Evolutionary conservation across 1,139 yeast species (phyloP), one percentile per base, ranked within the genome.

Genomic region (Pichia norvegensis): DNA sequence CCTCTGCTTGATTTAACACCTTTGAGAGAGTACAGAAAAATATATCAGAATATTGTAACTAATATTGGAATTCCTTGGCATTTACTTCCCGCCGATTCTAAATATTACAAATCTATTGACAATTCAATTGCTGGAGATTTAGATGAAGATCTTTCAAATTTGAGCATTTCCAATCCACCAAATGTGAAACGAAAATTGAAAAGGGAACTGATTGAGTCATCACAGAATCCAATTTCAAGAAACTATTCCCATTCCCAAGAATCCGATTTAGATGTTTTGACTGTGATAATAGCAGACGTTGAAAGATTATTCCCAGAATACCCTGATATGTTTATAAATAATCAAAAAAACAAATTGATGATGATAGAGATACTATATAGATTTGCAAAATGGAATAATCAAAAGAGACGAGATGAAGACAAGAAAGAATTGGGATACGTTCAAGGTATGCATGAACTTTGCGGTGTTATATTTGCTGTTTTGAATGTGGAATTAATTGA

Each of bases 401-500:
- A 46, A 9, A 66, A 73, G 46, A 76, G 78, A 54, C 60, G 58
- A 19, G 67, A 71, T n/a, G 40, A 44, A 21, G 46, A 42, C 4
- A 38, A 41, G n/a, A 48, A 48, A 38, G 37, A 42, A 40, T 16
- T 48, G 6, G 76, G 78, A 2, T 82, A 82, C 59, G 79, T 76
- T 54, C 90, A 82, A 57, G 90, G 90, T 0, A 68, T 77, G 51
- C 90, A 82, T 61, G 90, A 82, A 58, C 67, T 82, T 14, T 66
- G 79, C 51, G 88, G 86, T 1, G 59, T 80, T 47, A 66, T 82
- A 2, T 80, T 72, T 56, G 62, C 77, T 3, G 51, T 54, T 14
- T 39, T 54, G 13, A 43, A 44, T n/a, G 49, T 49, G 13, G 53
- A 50, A 40, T 19, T 49, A 27, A 36, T 40, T 40, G 17, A 19